Conservation (phyloP, 2,329 filamentous ascomycete genomes). For the Phialocephala sp. region DNA sequence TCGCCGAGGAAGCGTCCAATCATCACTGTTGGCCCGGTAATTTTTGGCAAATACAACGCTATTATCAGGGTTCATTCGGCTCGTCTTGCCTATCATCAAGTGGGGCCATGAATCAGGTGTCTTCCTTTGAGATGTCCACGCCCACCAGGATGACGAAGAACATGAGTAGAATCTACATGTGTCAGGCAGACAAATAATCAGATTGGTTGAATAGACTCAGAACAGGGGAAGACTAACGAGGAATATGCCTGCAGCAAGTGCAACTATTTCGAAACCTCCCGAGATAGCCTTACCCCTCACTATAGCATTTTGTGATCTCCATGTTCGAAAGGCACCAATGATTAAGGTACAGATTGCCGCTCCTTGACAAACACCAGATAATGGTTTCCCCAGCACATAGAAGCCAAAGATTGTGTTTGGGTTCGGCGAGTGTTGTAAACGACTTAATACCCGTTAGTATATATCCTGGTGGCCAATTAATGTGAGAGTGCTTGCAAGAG, state of each 20-base stretch:
- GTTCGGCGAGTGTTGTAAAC: slow-evolving; percentile 47
- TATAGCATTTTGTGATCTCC: slow-evolving; percentile 64
- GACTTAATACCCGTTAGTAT: slow-evolving; percentile 49
- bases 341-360: slow-evolving; percentile 49
- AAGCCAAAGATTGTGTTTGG: slow-evolving; percentile 57
- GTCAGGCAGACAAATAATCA: slow-evolving; percentile 15
- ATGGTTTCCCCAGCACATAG: slow-evolving; percentile 63
- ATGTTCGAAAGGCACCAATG: slow-evolving; percentile 64
- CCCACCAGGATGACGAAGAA: slow-evolving; percentile 39
- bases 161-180: slow-evolving; percentile 35
- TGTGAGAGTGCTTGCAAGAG: slow-evolving; percentile 54
- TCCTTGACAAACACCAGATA: slow-evolving; percentile 52
- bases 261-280: slow-evolving; percentile 63
- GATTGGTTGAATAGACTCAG: slow-evolving; percentile 5
- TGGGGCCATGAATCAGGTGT: slow-evolving; percentile 17
- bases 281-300: slow-evolving; percentile 60
- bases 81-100: slow-evolving; percentile 25
- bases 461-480: slow-evolving; percentile 23
- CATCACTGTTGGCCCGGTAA: slow-evolving; percentile 25
- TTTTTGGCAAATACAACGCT: slow-evolving; percentile 28
- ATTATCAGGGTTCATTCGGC: slow-evolving; percentile 26
- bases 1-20: slow-evolving; percentile 24
- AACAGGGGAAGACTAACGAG: slow-evolving; percentile 50
- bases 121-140: slow-evolving; percentile 41
- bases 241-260: slow-evolving; percentile 52